A percentile compares a stretch with the other conserved stretches of the same genome.
Evolutionary conservation across 164 flowering plant species (phyloP).

Genomic region (Liriodendron chinense): DNA sequence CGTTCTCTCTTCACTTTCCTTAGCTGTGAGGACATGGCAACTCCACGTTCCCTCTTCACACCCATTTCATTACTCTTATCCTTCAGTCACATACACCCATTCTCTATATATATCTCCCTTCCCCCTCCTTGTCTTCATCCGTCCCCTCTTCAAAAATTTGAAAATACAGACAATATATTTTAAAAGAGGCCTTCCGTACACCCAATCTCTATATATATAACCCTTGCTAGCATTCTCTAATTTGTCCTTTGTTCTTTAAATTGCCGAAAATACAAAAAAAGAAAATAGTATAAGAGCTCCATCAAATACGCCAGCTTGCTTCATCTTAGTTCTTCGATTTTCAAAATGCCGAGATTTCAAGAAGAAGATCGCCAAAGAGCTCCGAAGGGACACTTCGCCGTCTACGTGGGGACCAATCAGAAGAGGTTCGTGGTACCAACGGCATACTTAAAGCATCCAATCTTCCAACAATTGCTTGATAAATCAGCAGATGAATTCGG

Average conservation of each 20-base stretch:
- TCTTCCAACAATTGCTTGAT: conserved; percentile 16
- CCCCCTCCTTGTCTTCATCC: background rate
- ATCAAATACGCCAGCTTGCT: too few species aligned
- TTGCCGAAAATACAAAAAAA: too few species aligned
- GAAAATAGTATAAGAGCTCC: too few species aligned
- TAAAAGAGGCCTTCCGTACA: too few species aligned
- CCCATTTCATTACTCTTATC: conserved; percentile 1
- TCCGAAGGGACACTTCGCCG: conserved; percentile 21
- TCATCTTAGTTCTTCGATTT: too few species aligned
- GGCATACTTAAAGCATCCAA: conserved; percentile 6
- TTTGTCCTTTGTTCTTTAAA: too few species aligned
- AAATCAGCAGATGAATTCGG: conserved; percentile 17
- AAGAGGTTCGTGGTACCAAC: conserved; percentile 13
- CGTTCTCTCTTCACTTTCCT: background rate
- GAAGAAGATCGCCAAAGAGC: conserved; percentile 7
- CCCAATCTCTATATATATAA: too few species aligned
- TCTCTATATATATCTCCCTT: background rate
- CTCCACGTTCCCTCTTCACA: conserved; percentile 3
- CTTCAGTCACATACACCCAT: background rate
- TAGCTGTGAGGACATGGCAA: background rate
- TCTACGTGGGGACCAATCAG: conserved; percentile 15
- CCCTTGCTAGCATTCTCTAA: too few species aligned
- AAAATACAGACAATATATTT: too few species aligned
- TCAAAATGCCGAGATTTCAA: conserved; percentile 7
- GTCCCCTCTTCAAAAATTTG: background rate